These are phyloP conservation scores for Yamadazyma atmosphaerica DNA, from an alignment of 1,139 yeast genomes.

Conservation along the genomic window DNA sequence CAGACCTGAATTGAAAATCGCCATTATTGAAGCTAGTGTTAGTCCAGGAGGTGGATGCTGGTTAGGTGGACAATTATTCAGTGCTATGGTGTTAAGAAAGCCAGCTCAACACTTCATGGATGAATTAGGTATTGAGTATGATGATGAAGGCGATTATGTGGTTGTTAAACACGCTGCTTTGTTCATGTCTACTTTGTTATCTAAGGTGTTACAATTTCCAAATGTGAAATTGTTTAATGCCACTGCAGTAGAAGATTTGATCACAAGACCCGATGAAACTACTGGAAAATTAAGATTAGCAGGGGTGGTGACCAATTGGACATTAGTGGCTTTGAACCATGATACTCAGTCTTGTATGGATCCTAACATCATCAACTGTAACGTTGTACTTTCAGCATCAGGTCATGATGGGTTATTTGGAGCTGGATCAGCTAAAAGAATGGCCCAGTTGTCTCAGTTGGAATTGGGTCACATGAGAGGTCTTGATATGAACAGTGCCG, in stretches of 20 bases:
- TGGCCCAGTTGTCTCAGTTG: constrained; percentile 36
- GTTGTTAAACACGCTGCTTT: constrained; percentile 82
- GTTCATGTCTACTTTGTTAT: constrained; percentile 70
- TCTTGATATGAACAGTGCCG: constrained; percentile 76
- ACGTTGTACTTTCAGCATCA: constrained; percentile 69
- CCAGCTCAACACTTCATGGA: constrained; percentile 71
- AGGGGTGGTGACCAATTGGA: constrained; percentile 85
- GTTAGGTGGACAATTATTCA: constrained; percentile 78
- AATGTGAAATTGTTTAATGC: constrained; percentile 79
- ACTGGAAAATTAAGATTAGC: constrained; percentile 65
- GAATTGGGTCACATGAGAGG: constrained; percentile 76
- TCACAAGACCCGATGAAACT: constrained; percentile 56
- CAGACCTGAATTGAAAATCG: constrained; percentile 75
- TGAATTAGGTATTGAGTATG: constrained; percentile 65
- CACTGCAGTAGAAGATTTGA: constrained; percentile 78
- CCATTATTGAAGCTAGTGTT: constrained; percentile 72
- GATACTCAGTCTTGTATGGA: constrained; percentile 83
- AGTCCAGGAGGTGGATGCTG: constrained; percentile 83
- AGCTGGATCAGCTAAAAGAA: constrained; percentile 66
- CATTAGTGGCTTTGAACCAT: constrained; percentile 73
- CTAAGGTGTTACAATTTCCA: constrained; percentile 70
- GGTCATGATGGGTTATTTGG: constrained; percentile 89
- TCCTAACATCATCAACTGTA: constrained; percentile 76
- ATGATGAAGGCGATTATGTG: constrained; percentile 79
- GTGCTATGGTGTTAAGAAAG: constrained; percentile 78